Evolutionary conservation across 768 basidiomycete genomes (phyloP).

Genomic region (Serendipita sp.): DNA sequence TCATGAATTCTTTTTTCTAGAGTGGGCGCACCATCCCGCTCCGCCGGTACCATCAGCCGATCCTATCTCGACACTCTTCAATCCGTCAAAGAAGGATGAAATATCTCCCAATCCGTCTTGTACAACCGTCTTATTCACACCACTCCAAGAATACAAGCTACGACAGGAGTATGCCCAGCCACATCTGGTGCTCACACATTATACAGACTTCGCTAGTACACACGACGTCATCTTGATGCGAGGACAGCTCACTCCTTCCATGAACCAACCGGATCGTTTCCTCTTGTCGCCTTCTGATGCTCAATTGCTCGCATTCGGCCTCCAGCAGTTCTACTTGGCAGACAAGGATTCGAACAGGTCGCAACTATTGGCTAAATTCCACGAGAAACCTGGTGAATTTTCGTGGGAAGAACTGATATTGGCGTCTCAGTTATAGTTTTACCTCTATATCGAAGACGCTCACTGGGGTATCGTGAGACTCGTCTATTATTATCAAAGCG

Average conservation of each 20-base stretch:
- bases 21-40: constrained; percentile 74
- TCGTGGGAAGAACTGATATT: constrained; percentile 60
- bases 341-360: constrained; percentile 25
- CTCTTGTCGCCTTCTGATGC: constrained; percentile 68
- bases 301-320: constrained; percentile 57
- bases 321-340: constrained; percentile 81
- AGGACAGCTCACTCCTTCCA: constrained; percentile 73
- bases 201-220: constrained; percentile 68
- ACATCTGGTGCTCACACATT: constrained; percentile 77
- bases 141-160: constrained; percentile 83
- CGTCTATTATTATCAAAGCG: background rate
- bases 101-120: constrained; percentile 18
- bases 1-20: constrained; percentile 69
- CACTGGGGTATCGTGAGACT: too few relatives aligned
- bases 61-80: constrained; percentile 15
- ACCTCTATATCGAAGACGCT: too few relatives aligned
- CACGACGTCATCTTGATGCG: constrained; percentile 75
- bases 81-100: constrained; percentile 25
- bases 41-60: constrained; percentile 40
- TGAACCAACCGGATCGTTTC: constrained; percentile 29
- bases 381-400: constrained; percentile 63
- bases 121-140: constrained; percentile 80
- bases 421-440: background rate
- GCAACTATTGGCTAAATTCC: constrained; percentile 48
- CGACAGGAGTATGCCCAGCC: constrained; percentile 76